Percentiles rank a stretch among this genome's conserved stretches.
These are phyloP conservation scores for Aspergillus olivimuriae DNA, from an alignment of 495 filamentous ascomycete genomes.

Conservation along the genomic window DNA sequence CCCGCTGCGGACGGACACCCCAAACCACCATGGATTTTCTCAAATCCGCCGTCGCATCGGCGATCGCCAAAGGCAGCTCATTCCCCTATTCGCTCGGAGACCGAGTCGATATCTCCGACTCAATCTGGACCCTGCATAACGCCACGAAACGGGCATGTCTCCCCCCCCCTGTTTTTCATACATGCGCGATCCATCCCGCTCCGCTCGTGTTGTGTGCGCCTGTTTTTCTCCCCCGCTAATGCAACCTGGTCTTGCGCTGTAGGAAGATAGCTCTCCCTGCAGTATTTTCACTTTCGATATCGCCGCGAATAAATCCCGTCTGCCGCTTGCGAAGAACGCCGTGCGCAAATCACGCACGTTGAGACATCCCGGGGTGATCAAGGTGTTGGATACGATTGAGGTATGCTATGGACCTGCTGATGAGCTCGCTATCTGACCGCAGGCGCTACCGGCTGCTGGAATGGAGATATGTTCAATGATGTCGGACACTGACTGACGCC, in stretches of 20 bases:
- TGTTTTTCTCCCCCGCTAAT: no score
- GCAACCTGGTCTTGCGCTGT: slow-evolving; percentile 2
- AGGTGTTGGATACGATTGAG: slow-evolving; percentile 89
- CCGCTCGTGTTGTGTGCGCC: no score
- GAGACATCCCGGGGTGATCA: slow-evolving; percentile 89
- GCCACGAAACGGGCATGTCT: slow-evolving; percentile 75
- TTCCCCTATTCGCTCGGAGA: slow-evolving; percentile 92
- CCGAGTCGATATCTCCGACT: slow-evolving; percentile 77
- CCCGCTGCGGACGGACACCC: slow-evolving; percentile 5
- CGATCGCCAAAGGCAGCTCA: slow-evolving; percentile 87
- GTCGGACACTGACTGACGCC: slow-evolving; percentile 5
- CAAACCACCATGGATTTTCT: slow-evolving; percentile 77
- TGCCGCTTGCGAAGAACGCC: slow-evolving; percentile 87
- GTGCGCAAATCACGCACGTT: slow-evolving; percentile 86
- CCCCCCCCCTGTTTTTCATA: not conserved
- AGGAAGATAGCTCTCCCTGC: slow-evolving; percentile 91
- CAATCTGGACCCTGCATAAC: slow-evolving; percentile 89
- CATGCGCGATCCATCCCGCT: no score
- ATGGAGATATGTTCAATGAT: no score
- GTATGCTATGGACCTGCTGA: no score
- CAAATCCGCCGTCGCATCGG: slow-evolving; percentile 93
- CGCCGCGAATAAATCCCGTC: slow-evolving; percentile 63
- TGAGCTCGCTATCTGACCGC: no score
- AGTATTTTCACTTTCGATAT: slow-evolving; percentile 96
- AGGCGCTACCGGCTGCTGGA: no score